Evolutionary conservation across 495 filamentous ascomycete genomes (phyloP).

Genomic region (Daldinia concentrica): DNA sequence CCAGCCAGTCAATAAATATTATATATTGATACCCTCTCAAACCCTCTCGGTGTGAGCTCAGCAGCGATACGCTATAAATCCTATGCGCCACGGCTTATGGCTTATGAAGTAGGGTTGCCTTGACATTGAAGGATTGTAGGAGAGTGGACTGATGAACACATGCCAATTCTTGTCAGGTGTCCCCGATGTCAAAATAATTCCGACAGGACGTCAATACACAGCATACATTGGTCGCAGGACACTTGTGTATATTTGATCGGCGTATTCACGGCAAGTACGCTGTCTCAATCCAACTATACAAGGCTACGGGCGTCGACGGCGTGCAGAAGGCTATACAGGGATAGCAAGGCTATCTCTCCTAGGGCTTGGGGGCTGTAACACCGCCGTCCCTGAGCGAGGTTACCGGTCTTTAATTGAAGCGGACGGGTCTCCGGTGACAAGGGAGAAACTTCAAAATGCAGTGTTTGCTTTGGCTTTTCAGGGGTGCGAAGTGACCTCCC

Average conservation of each 20-base stretch:
- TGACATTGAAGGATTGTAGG: constrained; percentile 49
- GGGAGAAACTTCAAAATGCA: constrained; percentile 48
- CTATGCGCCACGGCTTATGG: constrained; percentile 31
- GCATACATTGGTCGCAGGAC: constrained; percentile 50
- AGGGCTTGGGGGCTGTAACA: constrained; percentile 57
- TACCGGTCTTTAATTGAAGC: constrained; percentile 45
- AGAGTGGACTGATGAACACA: constrained; percentile 60
- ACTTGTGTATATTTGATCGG: constrained; percentile 66
- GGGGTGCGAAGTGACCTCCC: constrained; percentile 68
- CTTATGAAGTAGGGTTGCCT: constrained; percentile 18
- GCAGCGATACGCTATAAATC: constrained; percentile 58
- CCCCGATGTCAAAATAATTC: constrained; percentile 64
- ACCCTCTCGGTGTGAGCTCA: constrained; percentile 56
- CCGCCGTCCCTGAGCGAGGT: constrained; percentile 58
- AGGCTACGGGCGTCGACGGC: constrained; percentile 50
- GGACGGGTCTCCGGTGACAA: constrained; percentile 30
- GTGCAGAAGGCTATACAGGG: constrained; percentile 59
- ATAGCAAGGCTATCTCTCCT: constrained; percentile 65
- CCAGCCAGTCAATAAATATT: neutral
- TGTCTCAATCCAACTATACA: constrained; percentile 66
- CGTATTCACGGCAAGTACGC: constrained; percentile 53
- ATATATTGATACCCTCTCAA: constrained; percentile 3
- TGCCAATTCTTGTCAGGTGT: constrained; percentile 67
- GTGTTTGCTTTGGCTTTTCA: constrained; percentile 59
- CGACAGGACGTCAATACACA: constrained; percentile 56